Evolutionary conservation across 805 yeast genomes (phyloP).

Genomic region (Starmerella sirachaensis): DNA sequence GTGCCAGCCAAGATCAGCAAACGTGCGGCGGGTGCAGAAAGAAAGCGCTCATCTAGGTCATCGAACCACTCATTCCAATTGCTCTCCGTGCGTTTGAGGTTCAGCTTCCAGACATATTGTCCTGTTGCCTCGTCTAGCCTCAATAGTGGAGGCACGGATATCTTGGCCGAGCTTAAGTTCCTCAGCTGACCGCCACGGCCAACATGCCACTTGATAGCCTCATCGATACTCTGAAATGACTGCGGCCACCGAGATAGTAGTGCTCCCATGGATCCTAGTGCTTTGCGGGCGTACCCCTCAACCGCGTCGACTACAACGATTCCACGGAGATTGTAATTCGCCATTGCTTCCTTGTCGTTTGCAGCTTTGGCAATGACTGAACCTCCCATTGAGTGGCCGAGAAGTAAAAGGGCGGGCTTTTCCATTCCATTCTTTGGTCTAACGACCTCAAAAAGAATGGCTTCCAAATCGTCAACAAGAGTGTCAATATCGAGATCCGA

Average conservation of each 20-base stretch:
- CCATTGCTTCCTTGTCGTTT: conserved; percentile 3
- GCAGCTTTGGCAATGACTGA: conserved; percentile 55
- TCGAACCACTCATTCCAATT: conserved; percentile 78
- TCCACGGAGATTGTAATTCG: conserved; percentile 40
- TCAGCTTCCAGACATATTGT: conserved; percentile 47
- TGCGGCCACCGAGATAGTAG: conserved; percentile 57
- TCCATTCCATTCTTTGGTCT: too few relatives aligned
- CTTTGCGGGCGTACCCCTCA: conserved; percentile 76
- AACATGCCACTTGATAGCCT: conserved; percentile 76
- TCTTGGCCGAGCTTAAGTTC: conserved; percentile 47
- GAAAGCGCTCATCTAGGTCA: conserved; percentile 47
- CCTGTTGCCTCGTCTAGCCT: conserved; percentile 23
- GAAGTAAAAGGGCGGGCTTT: conserved; percentile 35
- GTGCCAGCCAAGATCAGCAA: conserved; percentile 76
- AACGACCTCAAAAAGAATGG: conserved; percentile 36
- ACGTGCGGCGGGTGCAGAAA: conserved; percentile 45
- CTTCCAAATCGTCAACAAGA: conserved; percentile 47
- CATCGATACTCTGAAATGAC: conserved; percentile 38
- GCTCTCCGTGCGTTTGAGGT: conserved; percentile 46
- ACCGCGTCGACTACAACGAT: conserved; percentile 79
- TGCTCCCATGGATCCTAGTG: conserved; percentile 54
- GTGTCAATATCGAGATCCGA: conserved; percentile 35
- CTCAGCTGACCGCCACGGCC: conserved; percentile 39
- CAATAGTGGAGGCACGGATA: conserved; percentile 70
- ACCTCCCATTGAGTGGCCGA: conserved; percentile 94